These are phyloP conservation scores for Sextonia rubra DNA, from an alignment of 164 flowering plant species.

Conservation along the genomic window DNA sequence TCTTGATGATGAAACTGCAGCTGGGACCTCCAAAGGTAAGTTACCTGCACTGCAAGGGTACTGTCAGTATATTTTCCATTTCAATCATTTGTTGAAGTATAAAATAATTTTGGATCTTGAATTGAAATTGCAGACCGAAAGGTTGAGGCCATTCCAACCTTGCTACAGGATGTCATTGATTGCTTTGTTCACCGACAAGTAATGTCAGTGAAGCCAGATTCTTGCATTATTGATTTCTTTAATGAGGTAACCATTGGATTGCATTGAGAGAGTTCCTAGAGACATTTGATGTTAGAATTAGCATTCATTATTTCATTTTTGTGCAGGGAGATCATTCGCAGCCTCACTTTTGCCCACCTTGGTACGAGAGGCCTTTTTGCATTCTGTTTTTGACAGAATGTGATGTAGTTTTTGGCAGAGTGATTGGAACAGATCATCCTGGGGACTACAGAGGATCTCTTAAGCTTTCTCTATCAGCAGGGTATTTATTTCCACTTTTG, in stretches of 20 bases:
- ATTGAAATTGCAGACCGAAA: conserved; percentile 48
- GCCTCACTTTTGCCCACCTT: conserved; percentile 58
- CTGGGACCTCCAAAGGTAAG: conserved; percentile 61
- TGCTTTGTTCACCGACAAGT: conserved; percentile 45
- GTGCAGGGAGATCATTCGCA: conserved; percentile 87
- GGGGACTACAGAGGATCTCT: conserved; percentile 77
- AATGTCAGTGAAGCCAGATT: conserved; percentile 55
- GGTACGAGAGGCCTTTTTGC: conserved; percentile 74
- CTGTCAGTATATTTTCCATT: not conserved
- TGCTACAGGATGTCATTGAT: conserved; percentile 63
- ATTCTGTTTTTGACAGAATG: conserved; percentile 71
- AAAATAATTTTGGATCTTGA: not conserved
- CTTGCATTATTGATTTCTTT: conserved; percentile 66
- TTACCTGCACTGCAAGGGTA: not conserved
- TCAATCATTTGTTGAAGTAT: not conserved
- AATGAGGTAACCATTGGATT: conserved; percentile 49
- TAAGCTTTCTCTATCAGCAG: conserved; percentile 65
- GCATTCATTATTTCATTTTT: not conserved
- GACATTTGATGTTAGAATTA: not conserved
- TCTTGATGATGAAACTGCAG: conserved; percentile 48
- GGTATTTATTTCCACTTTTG: conserved; percentile 38
- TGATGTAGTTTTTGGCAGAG: conserved; percentile 73
- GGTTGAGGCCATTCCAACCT: conserved; percentile 59
- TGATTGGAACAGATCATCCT: conserved; percentile 50
- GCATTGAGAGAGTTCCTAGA: not conserved